Evolutionary conservation across 768 basidiomycete species (phyloP).

Genomic region (Mycena pura): DNA sequence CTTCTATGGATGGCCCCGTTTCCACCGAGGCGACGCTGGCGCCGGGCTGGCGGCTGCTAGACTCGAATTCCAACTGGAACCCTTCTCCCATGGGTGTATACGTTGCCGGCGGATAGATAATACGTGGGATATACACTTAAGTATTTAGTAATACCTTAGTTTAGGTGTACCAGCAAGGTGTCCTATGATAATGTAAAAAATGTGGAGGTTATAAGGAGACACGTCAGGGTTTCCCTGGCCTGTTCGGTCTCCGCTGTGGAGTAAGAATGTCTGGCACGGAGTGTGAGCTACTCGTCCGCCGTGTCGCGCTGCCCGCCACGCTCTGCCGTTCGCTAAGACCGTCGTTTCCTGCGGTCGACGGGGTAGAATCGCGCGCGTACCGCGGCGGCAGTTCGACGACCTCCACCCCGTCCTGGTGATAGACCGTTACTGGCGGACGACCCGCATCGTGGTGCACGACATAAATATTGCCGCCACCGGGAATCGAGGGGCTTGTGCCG

Average conservation of each 20-base stretch:
- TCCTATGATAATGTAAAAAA: background rate
- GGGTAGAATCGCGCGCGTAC: slow-evolving; percentile 41
- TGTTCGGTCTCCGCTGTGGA: slow-evolving; percentile 12
- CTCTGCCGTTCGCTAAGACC: background rate
- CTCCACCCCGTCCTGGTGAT: slow-evolving; percentile 58
- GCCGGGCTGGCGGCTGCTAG: slow-evolving; percentile 63
- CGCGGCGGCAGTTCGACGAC: slow-evolving; percentile 67
- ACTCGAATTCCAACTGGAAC: slow-evolving; percentile 56
- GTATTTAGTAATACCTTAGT: background rate
- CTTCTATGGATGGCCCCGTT: background rate
- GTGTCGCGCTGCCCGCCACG: background rate
- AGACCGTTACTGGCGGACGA: slow-evolving; percentile 62
- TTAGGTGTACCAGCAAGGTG: background rate
- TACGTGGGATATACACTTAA: background rate
- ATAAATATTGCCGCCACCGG: slow-evolving; percentile 47
- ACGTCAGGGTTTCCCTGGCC: slow-evolving; percentile 12
- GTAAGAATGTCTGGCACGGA: background rate
- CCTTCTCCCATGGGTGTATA: slow-evolving; percentile 75
- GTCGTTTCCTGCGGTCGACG: background rate
- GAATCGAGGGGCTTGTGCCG: background rate
- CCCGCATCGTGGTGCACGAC: slow-evolving; percentile 70
- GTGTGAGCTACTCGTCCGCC: background rate
- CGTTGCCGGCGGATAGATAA: slow-evolving; percentile 21
- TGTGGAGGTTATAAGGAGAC: no score
- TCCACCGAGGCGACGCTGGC: slow-evolving; percentile 24